Evolutionary conservation across 2,329 filamentous ascomycete genomes (phyloP), one percentile per base, ranked within the genome.

Genomic region (Ascochyta pisi): DNA sequence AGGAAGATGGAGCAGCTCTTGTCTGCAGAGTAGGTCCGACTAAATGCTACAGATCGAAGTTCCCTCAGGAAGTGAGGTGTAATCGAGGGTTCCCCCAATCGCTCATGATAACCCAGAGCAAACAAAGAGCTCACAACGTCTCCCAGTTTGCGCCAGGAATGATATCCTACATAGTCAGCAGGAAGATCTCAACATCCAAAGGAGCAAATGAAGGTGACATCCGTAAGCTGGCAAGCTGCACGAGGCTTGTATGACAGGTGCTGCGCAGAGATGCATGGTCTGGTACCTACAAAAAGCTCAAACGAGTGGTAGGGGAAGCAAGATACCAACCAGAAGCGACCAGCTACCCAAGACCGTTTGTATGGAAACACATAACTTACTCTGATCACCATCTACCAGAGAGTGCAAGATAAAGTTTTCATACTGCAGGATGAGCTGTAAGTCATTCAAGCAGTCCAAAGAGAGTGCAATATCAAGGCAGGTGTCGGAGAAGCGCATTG

Each of bases 1-100:
- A 82, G 74, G 49, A 83, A 83, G 1, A 81, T 78, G 1, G 80
- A 76, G 7, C 82, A 65, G 38, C 75, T 78, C 53, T 82, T 83
- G 52, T 83, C 81, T 6, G 76, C 76, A 9, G 77, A 77, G 50
- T 81, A 83, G 6, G 73, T 73, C 1, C 75, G 70, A 6, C 75
- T 76, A 54, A 82, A 81, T 5, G 74, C 74, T 2, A 68, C 67
- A 49, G 71, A 70, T 22, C 79, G 71, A 48, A 81, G 71, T 44
- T 80, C 71, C 0, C 63, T 65, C 2, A 82, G 63, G 16, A 80
- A 81, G 1, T 64, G 64, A 0, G 79, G 76, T 10, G 66, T 67
- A 9, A 65, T 58, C 0, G 69, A 61, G 8, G 54, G 43, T 15
- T 64, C 63, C 24, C 75, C 69, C n/a, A 69, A 68, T 24, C 78